Base-by-base conservation (phyloP, 1,139 yeast species). In the Saccharomycopsis phalli region DNA sequence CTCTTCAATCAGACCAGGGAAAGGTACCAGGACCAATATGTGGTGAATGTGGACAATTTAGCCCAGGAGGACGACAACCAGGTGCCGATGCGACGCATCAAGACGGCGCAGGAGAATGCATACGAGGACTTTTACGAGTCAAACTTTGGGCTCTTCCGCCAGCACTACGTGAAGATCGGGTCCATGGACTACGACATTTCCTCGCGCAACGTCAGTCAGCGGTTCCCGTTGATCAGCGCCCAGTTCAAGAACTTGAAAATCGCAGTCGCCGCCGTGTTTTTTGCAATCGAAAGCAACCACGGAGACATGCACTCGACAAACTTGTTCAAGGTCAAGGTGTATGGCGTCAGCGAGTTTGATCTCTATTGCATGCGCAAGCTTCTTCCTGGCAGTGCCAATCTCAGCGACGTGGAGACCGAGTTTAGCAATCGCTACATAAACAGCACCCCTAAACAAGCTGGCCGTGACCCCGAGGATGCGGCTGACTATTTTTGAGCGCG, bases 111-210 rank as follows among this genome's bases (percentile, higher is more conserved):
- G 5, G 44, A 43, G 28, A 13, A 27, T 5, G 13, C 19, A 3
- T 45, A 45, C 33, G 48, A 45, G 26, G 40, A 31, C 13, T 45
- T 45, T 20, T 45, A 45, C 30, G 48, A 45, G 20, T 17, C 32
- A 10, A 39, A 42, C 19, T 45, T 45, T 21, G n/a, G 34, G 10
- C 23, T 45, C 11, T 37, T 42, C 21, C 20, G 27, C 13, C 16
- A 42, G 3, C 35, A 40, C 13, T 45, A 20, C 29, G 28, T 45
- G 26, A 45, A 45, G 31, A 40, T 45, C 16, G 48, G 44, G 14
- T 34, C 37, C 7, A 43, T 45, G 46, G 28, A 19, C 13, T 45
- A 45, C 28, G 41, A 45, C 14, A 13, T 30, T 17, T 21, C 27
- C 11, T 30, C 35, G 11, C 35, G 29, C 17, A 13, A 10, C n/a